A percentile compares a stretch with the other conserved stretches of the same genome.
Evolutionary conservation across 352 stramenopile genomes (phyloP).

Genomic region (Peronospora belbahrii): DNA sequence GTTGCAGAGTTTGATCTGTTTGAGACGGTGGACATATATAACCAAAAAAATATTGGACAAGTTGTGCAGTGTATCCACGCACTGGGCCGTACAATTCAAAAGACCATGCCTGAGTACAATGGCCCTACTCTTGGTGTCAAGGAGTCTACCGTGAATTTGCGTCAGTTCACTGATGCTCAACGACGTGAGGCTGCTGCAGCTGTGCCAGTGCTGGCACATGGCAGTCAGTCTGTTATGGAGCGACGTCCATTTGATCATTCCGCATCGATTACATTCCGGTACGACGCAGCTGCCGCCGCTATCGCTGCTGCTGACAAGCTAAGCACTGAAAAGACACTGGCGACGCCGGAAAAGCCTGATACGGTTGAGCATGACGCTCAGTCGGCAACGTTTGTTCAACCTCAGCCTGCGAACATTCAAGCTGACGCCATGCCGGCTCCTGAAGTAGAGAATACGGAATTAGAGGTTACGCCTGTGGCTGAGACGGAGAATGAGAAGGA

Average conservation of each 20-base stretch:
- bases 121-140: constrained; percentile 68
- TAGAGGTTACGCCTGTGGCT: constrained; percentile 1
- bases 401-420: constrained; percentile 6
- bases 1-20: constrained; percentile 87
- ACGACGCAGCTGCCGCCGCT: constrained; percentile 27
- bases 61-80: constrained; percentile 84
- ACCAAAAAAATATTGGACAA: constrained; percentile 80
- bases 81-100: constrained; percentile 64
- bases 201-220: constrained; percentile 51
- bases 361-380: constrained; percentile 11
- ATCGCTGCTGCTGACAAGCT: constrained; percentile 29
- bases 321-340: constrained; percentile 10
- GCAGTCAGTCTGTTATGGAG: constrained; percentile 56
- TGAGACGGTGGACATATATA: constrained; percentile 85
- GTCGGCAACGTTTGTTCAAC: constrained; percentile 4
- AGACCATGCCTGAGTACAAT: constrained; percentile 62
- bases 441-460: constrained; percentile 12
- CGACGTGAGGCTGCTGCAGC: constrained; percentile 47
- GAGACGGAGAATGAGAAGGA: constrained; percentile 20
- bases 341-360: constrained; percentile 9
- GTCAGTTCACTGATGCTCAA: constrained; percentile 57
- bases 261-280: constrained; percentile 58
- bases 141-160: constrained; percentile 58
- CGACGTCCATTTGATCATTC: constrained; percentile 57
- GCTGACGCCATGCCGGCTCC: constrained; percentile 3